Conservation (phyloP, 2,329 filamentous ascomycete species). For the Stromatinia cepivora region DNA sequence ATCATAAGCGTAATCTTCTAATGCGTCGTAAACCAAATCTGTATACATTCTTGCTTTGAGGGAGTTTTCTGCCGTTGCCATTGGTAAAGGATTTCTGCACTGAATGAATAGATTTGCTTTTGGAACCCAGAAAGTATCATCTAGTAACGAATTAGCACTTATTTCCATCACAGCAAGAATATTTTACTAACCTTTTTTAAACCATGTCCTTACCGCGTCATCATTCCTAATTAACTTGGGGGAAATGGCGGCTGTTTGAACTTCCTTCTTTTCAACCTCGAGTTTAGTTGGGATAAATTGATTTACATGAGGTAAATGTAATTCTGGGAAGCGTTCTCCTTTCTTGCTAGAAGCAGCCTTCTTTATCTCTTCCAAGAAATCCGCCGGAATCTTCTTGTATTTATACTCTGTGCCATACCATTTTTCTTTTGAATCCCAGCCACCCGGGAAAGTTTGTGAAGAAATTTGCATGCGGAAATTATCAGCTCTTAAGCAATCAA, state of each 20-base stretch:
- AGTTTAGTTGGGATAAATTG: slow-evolving; percentile 93
- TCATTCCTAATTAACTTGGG: slow-evolving; percentile 88
- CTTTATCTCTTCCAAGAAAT: slow-evolving; percentile 71
- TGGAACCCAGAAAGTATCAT: slow-evolving; percentile 97
- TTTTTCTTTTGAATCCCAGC: slow-evolving; percentile 85
- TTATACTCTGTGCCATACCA: slow-evolving; percentile 98
- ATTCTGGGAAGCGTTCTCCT: slow-evolving; percentile 61
- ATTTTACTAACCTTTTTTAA: slow-evolving; percentile 65
- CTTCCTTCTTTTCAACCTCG: slow-evolving; percentile 91
- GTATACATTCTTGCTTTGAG: slow-evolving; percentile 80
- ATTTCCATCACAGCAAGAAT: background rate
- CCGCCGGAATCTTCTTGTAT: slow-evolving; percentile 72
- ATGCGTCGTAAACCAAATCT: slow-evolving; percentile 81
- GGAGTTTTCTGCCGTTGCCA: slow-evolving; percentile 73
- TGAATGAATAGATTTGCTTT: slow-evolving; percentile 86
- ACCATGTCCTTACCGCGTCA: slow-evolving; percentile 79
- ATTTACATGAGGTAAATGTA: slow-evolving; percentile 90
- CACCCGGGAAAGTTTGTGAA: slow-evolving; percentile 78
- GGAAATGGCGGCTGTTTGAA: slow-evolving; percentile 69
- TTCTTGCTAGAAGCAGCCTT: slow-evolving; percentile 60
- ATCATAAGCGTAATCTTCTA: slow-evolving; percentile 94
- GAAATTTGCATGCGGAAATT: slow-evolving; percentile 86
- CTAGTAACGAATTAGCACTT: slow-evolving; percentile 42
- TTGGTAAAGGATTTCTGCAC: slow-evolving; percentile 76
- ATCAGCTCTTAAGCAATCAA: slow-evolving; percentile 76